Conservation (phyloP, 129 eudicot genomes). For the Calendula officinalis region DNA sequence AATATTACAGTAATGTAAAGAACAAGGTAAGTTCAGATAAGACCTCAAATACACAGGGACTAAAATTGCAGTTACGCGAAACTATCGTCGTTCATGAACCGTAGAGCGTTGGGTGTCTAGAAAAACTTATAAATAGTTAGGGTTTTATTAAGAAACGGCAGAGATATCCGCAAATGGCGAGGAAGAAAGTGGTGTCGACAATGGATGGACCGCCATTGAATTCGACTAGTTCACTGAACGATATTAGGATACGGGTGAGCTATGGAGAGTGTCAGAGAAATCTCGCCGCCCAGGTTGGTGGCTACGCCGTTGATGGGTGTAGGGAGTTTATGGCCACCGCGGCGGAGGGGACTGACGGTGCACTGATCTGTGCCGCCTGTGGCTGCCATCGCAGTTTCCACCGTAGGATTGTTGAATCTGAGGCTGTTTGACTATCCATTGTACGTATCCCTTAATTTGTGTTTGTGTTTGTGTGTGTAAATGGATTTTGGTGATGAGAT, state of each 20-base stretch:
- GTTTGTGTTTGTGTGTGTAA: constrained; percentile 18
- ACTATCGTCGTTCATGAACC: constrained; percentile 13
- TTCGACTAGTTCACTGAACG: constrained; percentile 23
- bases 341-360: constrained; percentile 28
- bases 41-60: constrained; percentile 11
- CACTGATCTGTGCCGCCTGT: constrained; percentile 30
- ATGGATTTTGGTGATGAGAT: constrained; percentile 19
- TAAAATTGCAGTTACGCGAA: constrained; percentile 6
- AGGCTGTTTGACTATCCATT: constrained; percentile 18
- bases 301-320: constrained; percentile 35
- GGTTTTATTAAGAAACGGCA: constrained; percentile 14
- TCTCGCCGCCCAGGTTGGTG: constrained; percentile 27
- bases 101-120: constrained; percentile 17
- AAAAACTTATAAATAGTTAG: constrained; percentile 16
- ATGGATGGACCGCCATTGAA: not conserved
- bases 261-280: constrained; percentile 37
- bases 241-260: constrained; percentile 21
- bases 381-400: constrained; percentile 36
- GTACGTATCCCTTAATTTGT: not conserved
- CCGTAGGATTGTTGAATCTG: constrained; percentile 18
- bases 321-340: constrained; percentile 29
- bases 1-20: not conserved
- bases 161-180: constrained; percentile 21
- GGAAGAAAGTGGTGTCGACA: constrained; percentile 17
- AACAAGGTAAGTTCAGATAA: constrained; percentile 13